Evolutionary conservation across 768 basidiomycete genomes (phyloP).

Genomic region (Boletellus sp.): DNA sequence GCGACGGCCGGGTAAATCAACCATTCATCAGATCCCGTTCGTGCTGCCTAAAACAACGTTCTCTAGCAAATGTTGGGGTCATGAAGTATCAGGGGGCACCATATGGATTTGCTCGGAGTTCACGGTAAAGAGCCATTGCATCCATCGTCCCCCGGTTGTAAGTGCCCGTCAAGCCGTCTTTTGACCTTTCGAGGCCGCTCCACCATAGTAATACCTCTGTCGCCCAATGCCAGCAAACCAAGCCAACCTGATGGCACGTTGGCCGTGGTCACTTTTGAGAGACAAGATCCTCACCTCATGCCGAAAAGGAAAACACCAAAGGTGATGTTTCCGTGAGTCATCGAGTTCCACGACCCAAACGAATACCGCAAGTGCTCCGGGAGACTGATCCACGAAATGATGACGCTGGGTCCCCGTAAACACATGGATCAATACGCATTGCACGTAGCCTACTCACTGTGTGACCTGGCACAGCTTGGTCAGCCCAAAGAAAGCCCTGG

Average conservation of each 20-base stretch:
- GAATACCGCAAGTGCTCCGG: constrained; percentile 52
- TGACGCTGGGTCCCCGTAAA: constrained; percentile 43
- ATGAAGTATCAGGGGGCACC: constrained; percentile 53
- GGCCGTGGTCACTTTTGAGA: constrained; percentile 1
- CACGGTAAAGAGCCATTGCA: not conserved
- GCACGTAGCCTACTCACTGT: constrained; percentile 44
- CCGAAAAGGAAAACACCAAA: constrained; percentile 52
- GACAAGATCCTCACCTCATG: constrained; percentile 42
- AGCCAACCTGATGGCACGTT: constrained; percentile 37
- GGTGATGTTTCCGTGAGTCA: constrained; percentile 77
- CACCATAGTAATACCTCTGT: constrained; percentile 40
- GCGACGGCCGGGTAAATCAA: constrained; percentile 51
- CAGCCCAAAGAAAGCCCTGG: not conserved
- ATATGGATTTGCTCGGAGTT: constrained; percentile 38
- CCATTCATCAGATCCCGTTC: not conserved
- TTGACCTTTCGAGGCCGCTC: constrained; percentile 6
- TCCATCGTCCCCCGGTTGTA: not conserved
- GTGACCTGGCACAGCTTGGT: constrained; percentile 41
- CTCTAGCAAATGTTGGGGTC: constrained; percentile 52
- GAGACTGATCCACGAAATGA: constrained; percentile 52
- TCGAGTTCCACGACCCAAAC: constrained; percentile 58
- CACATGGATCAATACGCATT: not conserved
- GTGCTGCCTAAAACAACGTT: not conserved
- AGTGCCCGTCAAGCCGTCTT: constrained; percentile 11
- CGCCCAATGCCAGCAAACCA: constrained; percentile 56